Conservation (phyloP, 202 grass and related monocot species). For the Schoenoplectus triqueter region DNA sequence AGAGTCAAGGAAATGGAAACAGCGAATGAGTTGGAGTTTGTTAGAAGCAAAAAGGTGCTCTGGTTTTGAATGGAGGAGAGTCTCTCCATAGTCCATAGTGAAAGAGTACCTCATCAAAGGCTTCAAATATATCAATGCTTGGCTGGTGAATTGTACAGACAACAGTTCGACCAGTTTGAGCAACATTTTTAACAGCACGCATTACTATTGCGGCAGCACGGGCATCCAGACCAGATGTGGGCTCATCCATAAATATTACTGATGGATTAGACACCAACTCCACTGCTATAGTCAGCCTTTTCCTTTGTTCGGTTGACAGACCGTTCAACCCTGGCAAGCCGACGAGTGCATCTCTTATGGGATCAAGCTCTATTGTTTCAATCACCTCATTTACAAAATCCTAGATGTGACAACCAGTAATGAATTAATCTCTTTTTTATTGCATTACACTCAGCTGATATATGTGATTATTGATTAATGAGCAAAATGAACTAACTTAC, state of each 20-base stretch:
- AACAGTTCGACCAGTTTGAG: slow-evolving; percentile 71
- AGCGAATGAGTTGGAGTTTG: slow-evolving; percentile 8
- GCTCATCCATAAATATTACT: slow-evolving; percentile 92
- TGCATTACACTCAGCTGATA: background rate
- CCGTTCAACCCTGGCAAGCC: slow-evolving; percentile 65
- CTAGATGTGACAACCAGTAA: slow-evolving; percentile 39
- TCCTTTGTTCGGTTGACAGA: slow-evolving; percentile 71
- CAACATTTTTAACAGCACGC: slow-evolving; percentile 80
- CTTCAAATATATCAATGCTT: slow-evolving; percentile 88
- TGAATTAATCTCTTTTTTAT: background rate
- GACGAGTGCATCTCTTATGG: slow-evolving; percentile 65
- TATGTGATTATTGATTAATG: background rate
- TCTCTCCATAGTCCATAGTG: background rate
- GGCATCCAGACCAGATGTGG: slow-evolving; percentile 83
- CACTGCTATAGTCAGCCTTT: slow-evolving; percentile 75
- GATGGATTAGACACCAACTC: slow-evolving; percentile 91
- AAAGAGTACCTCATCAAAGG: slow-evolving; percentile 80
- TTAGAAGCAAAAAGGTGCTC: background rate
- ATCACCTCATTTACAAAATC: slow-evolving; percentile 83
- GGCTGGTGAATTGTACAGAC: slow-evolving; percentile 96
- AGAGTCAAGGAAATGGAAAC: slow-evolving; percentile 32
- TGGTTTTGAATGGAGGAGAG: slow-evolving; percentile 27
- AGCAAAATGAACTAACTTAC: slow-evolving; percentile 43
- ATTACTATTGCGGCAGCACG: slow-evolving; percentile 86
- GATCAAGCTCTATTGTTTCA: slow-evolving; percentile 76